These are phyloP conservation scores for Kluyveromyces dobzhanskii DNA, from an alignment of 805 yeast species.

Conservation along the genomic window DNA sequence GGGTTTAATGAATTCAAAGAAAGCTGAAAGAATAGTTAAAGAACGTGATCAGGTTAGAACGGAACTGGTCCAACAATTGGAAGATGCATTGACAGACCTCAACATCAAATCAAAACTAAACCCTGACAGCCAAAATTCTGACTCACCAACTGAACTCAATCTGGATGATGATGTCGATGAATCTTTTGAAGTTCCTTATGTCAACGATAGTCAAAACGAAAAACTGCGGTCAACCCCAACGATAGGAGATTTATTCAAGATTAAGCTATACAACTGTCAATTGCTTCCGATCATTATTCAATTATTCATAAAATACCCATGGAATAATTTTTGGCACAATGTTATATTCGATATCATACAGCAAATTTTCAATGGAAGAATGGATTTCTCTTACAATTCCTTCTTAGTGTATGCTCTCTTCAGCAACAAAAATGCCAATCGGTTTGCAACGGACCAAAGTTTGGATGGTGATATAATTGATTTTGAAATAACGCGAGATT, in stretches of 20 bases:
- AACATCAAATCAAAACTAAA: conserved; percentile 8
- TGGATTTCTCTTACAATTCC: conserved; percentile 79
- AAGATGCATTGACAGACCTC: conserved; percentile 28
- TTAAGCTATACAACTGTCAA: conserved; percentile 66
- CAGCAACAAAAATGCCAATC: conserved; percentile 13
- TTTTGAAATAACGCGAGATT: conserved; percentile 47
- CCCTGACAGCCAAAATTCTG: conserved; percentile 7
- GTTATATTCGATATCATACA: conserved; percentile 96
- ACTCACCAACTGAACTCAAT: conserved; percentile 16
- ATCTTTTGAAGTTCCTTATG: conserved; percentile 28
- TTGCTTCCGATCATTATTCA: conserved; percentile 59
- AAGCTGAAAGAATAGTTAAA: conserved; percentile 57
- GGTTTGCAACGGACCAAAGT: conserved; percentile 9
- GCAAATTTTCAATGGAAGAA: conserved; percentile 82
- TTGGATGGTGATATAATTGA: conserved; percentile 35
- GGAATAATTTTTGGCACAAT: conserved; percentile 96
- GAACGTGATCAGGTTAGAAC: conserved; percentile 63
- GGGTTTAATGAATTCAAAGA: conserved; percentile 76
- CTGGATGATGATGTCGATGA: conserved; percentile 29
- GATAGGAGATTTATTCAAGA: conserved; percentile 82
- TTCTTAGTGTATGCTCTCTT: conserved; percentile 43
- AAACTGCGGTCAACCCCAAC: conserved; percentile 51
- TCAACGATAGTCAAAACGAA: conserved; percentile 31
- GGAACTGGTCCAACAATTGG: conserved; percentile 35
- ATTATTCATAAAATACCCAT: conserved; percentile 78